Conservation (phyloP, 2,329 filamentous ascomycete species). For the Aspergillus pseudoglaucus region DNA sequence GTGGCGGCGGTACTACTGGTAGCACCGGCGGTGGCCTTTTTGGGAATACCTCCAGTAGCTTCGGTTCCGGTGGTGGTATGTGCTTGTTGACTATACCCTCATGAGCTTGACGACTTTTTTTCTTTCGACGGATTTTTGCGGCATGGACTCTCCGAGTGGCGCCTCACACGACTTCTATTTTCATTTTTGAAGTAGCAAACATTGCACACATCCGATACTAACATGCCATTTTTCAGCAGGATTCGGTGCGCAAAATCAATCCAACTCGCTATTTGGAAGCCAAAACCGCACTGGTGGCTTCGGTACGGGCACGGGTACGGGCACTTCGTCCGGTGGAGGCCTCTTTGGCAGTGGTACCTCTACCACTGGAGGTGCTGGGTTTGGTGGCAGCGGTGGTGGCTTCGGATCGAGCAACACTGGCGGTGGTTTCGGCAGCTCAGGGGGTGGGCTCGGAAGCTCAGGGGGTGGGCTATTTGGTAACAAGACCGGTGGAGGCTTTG, state of each 20-base stretch:
- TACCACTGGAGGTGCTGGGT: constrained; percentile 17
- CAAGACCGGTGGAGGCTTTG: constrained; percentile 20
- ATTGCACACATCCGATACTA: constrained; percentile 8
- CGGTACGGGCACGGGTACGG: constrained; percentile 17
- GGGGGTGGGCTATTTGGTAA: constrained; percentile 18
- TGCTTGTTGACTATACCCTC: constrained; percentile 23
- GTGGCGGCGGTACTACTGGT: constrained; percentile 24
- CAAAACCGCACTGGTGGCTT: constrained; percentile 26
- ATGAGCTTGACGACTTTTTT: constrained; percentile 21
- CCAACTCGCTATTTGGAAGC: constrained; percentile 31
- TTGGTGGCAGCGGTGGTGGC: constrained; percentile 14
- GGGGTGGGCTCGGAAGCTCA: constrained; percentile 16
- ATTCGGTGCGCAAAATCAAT: constrained; percentile 31
- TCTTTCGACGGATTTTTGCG: constrained; percentile 2
- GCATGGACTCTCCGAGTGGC: not conserved
- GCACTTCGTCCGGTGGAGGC: constrained; percentile 20
- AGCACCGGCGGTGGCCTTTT: constrained; percentile 29
- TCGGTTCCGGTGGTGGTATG: constrained; percentile 39
- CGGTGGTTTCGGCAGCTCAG: constrained; percentile 26
- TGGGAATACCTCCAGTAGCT: constrained; percentile 32
- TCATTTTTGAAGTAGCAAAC: constrained; percentile 1
- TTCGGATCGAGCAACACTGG: constrained; percentile 16
- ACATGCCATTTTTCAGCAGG: constrained; percentile 20
- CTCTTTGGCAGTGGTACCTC: constrained; percentile 20
- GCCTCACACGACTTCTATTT: not conserved